Percentiles rank a stretch among this genome's conserved stretches.
phyloP scores from a whole-genome alignment of 345 rosid species.

The Sisymbrium altissimum region DNA sequence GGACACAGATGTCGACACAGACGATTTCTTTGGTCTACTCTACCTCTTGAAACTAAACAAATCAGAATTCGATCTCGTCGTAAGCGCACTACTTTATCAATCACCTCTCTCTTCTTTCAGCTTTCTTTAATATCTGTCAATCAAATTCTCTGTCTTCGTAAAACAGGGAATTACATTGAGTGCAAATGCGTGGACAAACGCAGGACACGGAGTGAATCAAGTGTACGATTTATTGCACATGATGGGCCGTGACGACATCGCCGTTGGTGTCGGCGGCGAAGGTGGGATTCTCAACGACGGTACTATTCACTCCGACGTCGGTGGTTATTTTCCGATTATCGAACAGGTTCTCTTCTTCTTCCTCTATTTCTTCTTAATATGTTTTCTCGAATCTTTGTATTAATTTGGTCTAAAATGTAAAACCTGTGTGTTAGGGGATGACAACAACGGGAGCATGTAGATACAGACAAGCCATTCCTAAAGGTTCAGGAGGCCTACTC shows the following conservation, averaged over 20 bases:
- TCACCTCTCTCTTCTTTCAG: neutral
- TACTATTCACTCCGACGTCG: conserved; percentile 65
- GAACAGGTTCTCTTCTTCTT: conserved; percentile 55
- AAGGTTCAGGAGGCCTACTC: conserved; percentile 66
- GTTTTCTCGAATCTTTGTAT: neutral
- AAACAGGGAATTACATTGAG: conserved; percentile 72
- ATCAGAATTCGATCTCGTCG: conserved; percentile 79
- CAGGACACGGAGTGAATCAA: conserved; percentile 88
- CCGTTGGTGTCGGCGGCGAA: conserved; percentile 90
- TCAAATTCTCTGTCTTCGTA: conserved; percentile 7
- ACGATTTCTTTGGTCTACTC: conserved; percentile 79
- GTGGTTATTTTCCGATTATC: conserved; percentile 89
- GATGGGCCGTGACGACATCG: conserved; percentile 82
- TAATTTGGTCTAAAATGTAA: neutral
- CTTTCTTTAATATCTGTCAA: neutral
- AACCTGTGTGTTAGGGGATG: conserved; percentile 44
- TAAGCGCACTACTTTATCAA: conserved; percentile 4
- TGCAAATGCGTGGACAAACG: conserved; percentile 80
- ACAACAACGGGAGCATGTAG: conserved; percentile 74
- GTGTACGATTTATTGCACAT: conserved; percentile 84
- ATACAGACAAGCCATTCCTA: conserved; percentile 81
- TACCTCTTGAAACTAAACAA: conserved; percentile 80
- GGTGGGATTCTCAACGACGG: conserved; percentile 75
- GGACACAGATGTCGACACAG: conserved; percentile 87
- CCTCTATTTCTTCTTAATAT: neutral